These are phyloP conservation scores for Crithidia bombi DNA, from an alignment of 208 protist species.

Conservation along the genomic window DNA sequence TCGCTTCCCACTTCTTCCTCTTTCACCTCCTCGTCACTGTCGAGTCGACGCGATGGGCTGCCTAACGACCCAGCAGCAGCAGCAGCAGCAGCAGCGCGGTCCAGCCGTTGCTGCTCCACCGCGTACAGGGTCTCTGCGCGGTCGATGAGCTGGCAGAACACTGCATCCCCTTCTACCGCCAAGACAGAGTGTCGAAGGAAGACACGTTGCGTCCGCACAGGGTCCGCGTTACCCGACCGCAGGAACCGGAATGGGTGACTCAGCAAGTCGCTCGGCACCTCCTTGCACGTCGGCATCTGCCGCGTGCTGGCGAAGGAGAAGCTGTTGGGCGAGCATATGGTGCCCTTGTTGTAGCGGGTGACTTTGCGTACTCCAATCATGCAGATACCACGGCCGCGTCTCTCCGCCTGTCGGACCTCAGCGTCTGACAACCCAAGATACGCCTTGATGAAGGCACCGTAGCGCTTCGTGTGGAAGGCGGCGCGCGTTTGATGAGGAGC, in stretches of 20 bases:
- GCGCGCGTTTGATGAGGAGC: constrained; percentile 30
- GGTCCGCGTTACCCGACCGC: constrained; percentile 2
- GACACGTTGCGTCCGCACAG: constrained; percentile 40
- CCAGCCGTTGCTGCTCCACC: constrained; percentile 34
- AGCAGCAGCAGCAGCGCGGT: constrained; percentile 6
- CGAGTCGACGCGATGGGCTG: no score
- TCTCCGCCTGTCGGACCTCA: constrained; percentile 54
- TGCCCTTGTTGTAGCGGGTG: not conserved
- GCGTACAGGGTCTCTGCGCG: constrained; percentile 49
- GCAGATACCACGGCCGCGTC: constrained; percentile 57
- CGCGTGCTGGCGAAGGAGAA: constrained; percentile 16
- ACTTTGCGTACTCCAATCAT: constrained; percentile 58
- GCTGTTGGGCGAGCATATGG: constrained; percentile 4
- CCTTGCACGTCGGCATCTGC: constrained; percentile 9
- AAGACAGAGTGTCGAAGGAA: constrained; percentile 81
- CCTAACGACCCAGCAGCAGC: not conserved
- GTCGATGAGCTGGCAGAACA: constrained; percentile 70
- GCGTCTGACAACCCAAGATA: constrained; percentile 65
- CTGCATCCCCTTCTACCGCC: constrained; percentile 82
- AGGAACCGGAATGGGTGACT: constrained; percentile 2
- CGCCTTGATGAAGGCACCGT: constrained; percentile 65
- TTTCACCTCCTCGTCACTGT: not conserved
- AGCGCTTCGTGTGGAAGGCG: constrained; percentile 67
- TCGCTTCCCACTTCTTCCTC: not conserved
- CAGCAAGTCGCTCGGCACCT: not conserved